Base-by-base conservation (phyloP, 2,329 filamentous ascomycete species). In the Aschersonia sp. region DNA sequence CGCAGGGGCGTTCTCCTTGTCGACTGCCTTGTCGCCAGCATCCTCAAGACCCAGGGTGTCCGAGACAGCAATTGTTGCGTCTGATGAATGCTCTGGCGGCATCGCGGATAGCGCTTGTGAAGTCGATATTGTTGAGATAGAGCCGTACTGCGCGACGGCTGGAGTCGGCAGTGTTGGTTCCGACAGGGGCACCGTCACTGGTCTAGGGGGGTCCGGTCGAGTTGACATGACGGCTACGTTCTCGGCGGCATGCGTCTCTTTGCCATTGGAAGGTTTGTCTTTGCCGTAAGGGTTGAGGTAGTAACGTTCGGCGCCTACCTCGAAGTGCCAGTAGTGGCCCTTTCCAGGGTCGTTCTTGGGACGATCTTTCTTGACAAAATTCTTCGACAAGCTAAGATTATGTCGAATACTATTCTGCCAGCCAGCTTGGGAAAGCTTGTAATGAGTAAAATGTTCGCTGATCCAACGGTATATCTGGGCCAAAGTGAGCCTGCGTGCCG, bases 361-460 rank as follows among this genome's bases (percentile, higher is more conserved):
- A 50, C 92, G 79, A 65, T 96, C 89, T 60, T 94, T 85, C 69
- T 97, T 97, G 62, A 89, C 82, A 60, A 97, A 97, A 44, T 86
- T 87, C 68, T 97, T 97, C 73, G 96, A 94, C 43, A 98, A 73
- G 60, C 89, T 96, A 35, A 98, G 79, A 57, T 98, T 98, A 66
- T 98, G 92, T 35, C 92, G 85, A 63, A 98, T 98, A 69, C 92
- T 97, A 66, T 98, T 98, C 66, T 97, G 91, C 92, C 92, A 98
- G 53, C 92, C 91, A 9, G 85, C 81, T 58, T 96, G 89, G 48
- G 82, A 78, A 43, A 80, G 77, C 55, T 78, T 82, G 70, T 97
- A 98, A 66, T 91, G 96, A 4, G 78, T 82, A 62, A 85, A 97
- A 20, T 84, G 89, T 62, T 94, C 87, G n/a, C 88, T 94, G 58